Base-by-base conservation (phyloP, 129 eudicot species). In the Tagetes erecta region DNA sequence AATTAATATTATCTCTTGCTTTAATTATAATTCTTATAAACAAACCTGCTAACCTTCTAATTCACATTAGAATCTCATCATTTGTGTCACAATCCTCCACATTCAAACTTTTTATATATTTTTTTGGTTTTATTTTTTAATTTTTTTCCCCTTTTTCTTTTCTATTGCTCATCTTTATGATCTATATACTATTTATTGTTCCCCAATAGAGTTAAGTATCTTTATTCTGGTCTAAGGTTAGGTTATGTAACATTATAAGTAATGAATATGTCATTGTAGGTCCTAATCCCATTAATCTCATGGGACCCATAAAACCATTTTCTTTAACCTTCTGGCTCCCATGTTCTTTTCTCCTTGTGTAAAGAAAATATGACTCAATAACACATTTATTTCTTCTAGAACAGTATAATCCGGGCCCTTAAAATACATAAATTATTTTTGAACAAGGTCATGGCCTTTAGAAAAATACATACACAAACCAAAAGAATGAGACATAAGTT, bases 1-100 rank as follows among this genome's bases (percentile, higher is more conserved):
- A 77, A 72, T 77, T 47, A 65, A 77, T 49, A 60, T 72, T 78
- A 82, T 77, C 86, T 64, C 53, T 58, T 56, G 36, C 67, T 36
- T 77, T 71, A 71, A 82, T 38, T 75, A 75, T 27, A 64, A 71
- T 70, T 70, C 67, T 79, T 56, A 52, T 76, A 78, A 83, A 78
- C 80, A 70, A 74, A 74, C 83, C 73, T 72, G 79, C 77, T 83
- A 83, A 44, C 84, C 81, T 80, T 83, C 84, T 76, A 76, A 45
- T 76, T 50, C 80, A 83, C 82, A 83, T 56, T 51, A 62, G 87
- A 72, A 83, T 72, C 80, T 71, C 87, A 83, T 83, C 82, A 83
- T 83, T 83, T 72, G 82, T 58, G 79, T 72, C 87, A 83, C 84
- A 76, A 83, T 72, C 84, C 68, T 72, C 80, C 76, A 67, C 87